Percentiles rank a stretch among this genome's conserved stretches.
These are phyloP conservation scores for Dictyostelium discoideum DNA, from an alignment of 78 protist species.

Conservation along the genomic window DNA sequence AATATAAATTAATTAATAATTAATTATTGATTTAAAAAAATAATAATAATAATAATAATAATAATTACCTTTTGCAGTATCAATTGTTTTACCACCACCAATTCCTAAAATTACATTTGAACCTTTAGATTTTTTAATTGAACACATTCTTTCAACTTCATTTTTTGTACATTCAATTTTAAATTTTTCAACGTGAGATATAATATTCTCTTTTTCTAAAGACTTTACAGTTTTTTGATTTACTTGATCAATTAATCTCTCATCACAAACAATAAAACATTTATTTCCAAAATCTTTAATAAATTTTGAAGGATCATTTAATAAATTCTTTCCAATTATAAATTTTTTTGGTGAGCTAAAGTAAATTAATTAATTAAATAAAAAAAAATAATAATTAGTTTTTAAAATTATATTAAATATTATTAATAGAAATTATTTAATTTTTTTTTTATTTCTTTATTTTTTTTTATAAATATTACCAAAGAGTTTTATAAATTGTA, in stretches of 20 bases:
- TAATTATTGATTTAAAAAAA: neutral
- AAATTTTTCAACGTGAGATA: neutral
- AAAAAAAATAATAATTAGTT: too few relatives aligned
- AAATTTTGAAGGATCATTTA: neutral
- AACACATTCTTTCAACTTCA: neutral
- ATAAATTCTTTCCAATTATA: neutral
- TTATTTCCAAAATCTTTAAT: slow-evolving; percentile 6
- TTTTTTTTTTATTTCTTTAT: neutral
- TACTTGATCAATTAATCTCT: neutral
- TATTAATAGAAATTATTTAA: neutral
- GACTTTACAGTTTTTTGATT: neutral
- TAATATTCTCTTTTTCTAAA: neutral
- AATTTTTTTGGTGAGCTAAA: neutral
- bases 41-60: neutral
- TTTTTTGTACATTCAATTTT: neutral
- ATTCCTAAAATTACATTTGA: neutral
- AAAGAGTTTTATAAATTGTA: neutral
- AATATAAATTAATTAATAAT: too few relatives aligned
- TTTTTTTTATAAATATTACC: neutral
- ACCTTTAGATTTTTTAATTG: neutral
- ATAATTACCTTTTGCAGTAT: neutral
- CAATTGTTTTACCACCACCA: neutral
- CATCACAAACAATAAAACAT: neutral
- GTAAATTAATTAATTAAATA: too few relatives aligned
- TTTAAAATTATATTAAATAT: neutral